Evolutionary conservation across 495 filamentous ascomycete species (phyloP), one percentile per base, ranked within the genome.

Genomic region (Neurospora sublineolata): DNA sequence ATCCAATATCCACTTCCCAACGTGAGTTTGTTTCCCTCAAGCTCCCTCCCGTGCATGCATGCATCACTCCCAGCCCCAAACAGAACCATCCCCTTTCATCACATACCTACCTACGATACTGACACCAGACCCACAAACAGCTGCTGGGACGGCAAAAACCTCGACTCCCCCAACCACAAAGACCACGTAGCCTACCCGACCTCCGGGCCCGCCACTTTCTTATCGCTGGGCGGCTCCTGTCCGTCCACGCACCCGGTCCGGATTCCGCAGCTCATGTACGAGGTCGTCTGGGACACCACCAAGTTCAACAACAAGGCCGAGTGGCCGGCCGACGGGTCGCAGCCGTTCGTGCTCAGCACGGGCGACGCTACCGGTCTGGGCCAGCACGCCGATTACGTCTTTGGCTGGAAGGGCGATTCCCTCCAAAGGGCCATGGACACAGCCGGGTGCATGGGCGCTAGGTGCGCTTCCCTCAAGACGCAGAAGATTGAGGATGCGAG

Each of bases 141-240:
- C 58, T 86, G 85, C 84, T 86, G 85, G 85, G 84, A 86, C 72
- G 84, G 85, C 71, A 82, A 83, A 75, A 85, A 85, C 77, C 80
- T 86, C 73, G 85, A 87, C 81, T 81, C 77, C 67, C 83, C 85
- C 37, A 83, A 87, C 84, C 85, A 87, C 80, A 76, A 83, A 72
- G 79, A 81, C 80, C 84, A 86, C 78, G 82, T 86, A 1, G 78
- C 84, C 37, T 84, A 84, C 79, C 81, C 80, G 0, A 77, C 75
- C 7, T 69, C 73, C 1, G 81, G 82, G 12, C 85, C 83, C 33
- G 81, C 87, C 71, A 83, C 79, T 64, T 83, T 83, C 80, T 75
- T 82, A 4, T 76, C 73, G n/a, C 72, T 81, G 4, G 82, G 82
- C 69, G 83, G 83, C 58, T 67, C 77, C 68, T 86, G 84, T 80